Conservation (phyloP, 208 protist species). For the Leishmania guyanensis region DNA sequence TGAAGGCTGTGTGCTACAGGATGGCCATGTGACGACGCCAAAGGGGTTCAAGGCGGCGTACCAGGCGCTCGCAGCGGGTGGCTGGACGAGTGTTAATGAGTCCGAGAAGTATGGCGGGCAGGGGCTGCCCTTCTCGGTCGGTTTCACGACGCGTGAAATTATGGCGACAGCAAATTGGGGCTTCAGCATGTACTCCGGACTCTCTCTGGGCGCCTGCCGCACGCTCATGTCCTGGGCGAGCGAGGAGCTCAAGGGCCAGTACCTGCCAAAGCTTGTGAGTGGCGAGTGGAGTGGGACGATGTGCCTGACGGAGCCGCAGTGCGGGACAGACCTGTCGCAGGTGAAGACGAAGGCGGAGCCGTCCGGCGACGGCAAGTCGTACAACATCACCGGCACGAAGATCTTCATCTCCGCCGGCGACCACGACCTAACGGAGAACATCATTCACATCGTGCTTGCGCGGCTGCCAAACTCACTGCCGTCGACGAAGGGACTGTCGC, state of each 20-base stretch:
- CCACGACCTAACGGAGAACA: slow-evolving; percentile 88
- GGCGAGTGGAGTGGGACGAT: slow-evolving; percentile 88
- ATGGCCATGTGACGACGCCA: slow-evolving; percentile 67
- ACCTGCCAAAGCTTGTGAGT: slow-evolving; percentile 71
- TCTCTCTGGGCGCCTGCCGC: slow-evolving; percentile 61
- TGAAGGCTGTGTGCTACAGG: slow-evolving; percentile 55
- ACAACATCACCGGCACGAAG: slow-evolving; percentile 88
- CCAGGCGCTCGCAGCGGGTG: slow-evolving; percentile 67
- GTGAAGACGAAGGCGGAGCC: slow-evolving; percentile 84
- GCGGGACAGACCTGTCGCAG: slow-evolving; percentile 83
- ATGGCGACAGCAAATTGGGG: slow-evolving; percentile 84
- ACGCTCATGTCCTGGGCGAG: slow-evolving; percentile 72
- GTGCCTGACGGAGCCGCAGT: slow-evolving; percentile 92
- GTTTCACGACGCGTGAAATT: slow-evolving; percentile 70
- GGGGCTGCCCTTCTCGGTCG: slow-evolving; percentile 70
- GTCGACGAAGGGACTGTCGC: slow-evolving; percentile 87
- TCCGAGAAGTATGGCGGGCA: slow-evolving; percentile 87
- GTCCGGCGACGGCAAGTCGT: slow-evolving; percentile 62
- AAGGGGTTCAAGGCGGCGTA: slow-evolving; percentile 91
- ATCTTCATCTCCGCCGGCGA: slow-evolving; percentile 93
- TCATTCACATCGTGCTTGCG: slow-evolving; percentile 87
- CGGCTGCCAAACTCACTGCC: slow-evolving; percentile 61
- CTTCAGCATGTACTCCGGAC: slow-evolving; percentile 87
- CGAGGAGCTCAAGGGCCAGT: slow-evolving; percentile 80
- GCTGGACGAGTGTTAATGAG: slow-evolving; percentile 73